phyloP scores from a whole-genome alignment of 371 early-diverging fungal genomes.

The Haplosporangium sp. region DNA sequence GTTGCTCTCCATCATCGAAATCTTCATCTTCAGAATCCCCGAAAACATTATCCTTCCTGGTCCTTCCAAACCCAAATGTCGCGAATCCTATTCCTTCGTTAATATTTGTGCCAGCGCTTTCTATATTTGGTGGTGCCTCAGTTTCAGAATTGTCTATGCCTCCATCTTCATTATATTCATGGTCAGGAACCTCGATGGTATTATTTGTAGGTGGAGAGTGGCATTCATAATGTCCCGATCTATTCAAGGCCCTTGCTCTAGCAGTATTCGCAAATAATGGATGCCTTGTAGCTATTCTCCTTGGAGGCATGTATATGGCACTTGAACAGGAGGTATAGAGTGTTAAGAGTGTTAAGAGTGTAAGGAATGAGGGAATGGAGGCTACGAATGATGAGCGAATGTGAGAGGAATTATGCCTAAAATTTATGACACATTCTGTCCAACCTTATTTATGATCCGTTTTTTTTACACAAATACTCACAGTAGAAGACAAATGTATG shows the following conservation, averaged over 20 bases:
- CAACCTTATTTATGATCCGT: too few relatives aligned
- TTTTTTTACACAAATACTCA: too few relatives aligned
- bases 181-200: background rate
- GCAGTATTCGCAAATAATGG: conserved; percentile 1
- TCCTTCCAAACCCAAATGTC: background rate
- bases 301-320: conserved; percentile 1
- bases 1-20: background rate
- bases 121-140: background rate
- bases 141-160: background rate
- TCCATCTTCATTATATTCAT: background rate
- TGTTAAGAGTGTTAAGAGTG: too few relatives aligned
- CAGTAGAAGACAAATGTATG: too few relatives aligned
- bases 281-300: background rate
- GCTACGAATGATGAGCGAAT: background rate
- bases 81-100: too few relatives aligned
- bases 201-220: background rate
- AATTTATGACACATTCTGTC: too few relatives aligned
- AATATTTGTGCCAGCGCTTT: too few relatives aligned
- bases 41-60: background rate
- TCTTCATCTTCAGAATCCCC: background rate
- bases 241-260: background rate
- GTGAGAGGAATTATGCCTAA: too few relatives aligned
- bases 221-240: background rate
- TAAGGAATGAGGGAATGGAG: too few relatives aligned
- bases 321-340: background rate